Percentiles rank a stretch among this genome's conserved stretches.
Evolutionary conservation across 2,329 filamentous ascomycete genomes (phyloP).

Genomic region (Leptosphaerulina australis): DNA sequence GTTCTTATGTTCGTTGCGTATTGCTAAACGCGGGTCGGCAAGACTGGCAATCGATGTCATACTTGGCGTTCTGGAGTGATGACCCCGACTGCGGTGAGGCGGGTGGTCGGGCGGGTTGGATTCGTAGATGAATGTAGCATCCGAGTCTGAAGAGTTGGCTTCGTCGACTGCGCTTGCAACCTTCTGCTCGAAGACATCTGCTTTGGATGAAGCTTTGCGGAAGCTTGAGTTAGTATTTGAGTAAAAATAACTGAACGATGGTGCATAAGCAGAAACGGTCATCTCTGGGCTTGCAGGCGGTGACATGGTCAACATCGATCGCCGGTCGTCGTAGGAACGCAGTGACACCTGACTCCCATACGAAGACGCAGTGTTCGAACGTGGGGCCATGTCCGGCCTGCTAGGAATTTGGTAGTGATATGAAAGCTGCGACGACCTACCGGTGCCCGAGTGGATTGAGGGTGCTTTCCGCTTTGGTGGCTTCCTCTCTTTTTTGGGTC

Average conservation of each 20-base stretch:
- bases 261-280: constrained; percentile 31
- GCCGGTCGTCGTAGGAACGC: constrained; percentile 40
- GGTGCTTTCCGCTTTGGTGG: constrained; percentile 76
- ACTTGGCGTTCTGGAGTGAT: constrained; percentile 87
- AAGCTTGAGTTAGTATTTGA: constrained; percentile 45
- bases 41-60: constrained; percentile 80
- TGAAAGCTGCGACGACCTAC: constrained; percentile 61
- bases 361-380: constrained; percentile 37
- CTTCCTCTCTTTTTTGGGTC: constrained; percentile 92
- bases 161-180: constrained; percentile 96
- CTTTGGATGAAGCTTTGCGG: constrained; percentile 81
- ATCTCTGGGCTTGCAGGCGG: constrained; percentile 37
- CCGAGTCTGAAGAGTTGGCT: constrained; percentile 93
- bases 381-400: constrained; percentile 33
- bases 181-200: constrained; percentile 97
- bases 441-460: constrained; percentile 71
- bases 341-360: constrained; percentile 40
- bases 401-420: constrained; percentile 41
- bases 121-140: constrained; percentile 98
- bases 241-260: constrained; percentile 44
- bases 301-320: constrained; percentile 33
- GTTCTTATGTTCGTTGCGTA: constrained; percentile 67
- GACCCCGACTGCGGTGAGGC: constrained; percentile 73
- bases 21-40: constrained; percentile 60
- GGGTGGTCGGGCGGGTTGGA: constrained; percentile 79